Evolutionary conservation across 257 asterid genomes (phyloP).

Genomic region (Mitragyna speciosa): DNA sequence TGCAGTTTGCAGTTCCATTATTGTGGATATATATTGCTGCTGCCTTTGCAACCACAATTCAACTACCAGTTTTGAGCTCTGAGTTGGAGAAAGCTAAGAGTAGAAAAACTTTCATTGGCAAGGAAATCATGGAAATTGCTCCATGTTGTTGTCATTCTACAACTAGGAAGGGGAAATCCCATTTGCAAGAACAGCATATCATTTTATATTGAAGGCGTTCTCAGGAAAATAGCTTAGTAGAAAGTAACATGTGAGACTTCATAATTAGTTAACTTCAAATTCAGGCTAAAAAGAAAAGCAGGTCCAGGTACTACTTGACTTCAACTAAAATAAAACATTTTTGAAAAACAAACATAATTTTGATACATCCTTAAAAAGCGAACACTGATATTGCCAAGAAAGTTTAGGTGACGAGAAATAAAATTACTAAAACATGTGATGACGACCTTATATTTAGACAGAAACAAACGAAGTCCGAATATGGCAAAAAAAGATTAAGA

Average conservation of each 20-base stretch:
- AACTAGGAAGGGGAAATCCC: background rate
- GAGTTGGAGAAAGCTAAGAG: background rate
- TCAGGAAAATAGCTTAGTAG: background rate
- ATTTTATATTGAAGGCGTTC: background rate
- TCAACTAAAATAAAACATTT: background rate
- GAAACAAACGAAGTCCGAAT: background rate
- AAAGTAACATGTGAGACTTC: background rate
- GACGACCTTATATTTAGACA: background rate
- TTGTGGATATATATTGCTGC: background rate
- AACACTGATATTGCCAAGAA: background rate
- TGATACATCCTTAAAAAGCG: background rate
- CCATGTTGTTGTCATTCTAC: background rate
- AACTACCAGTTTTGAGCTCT: background rate
- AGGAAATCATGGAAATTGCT: background rate
- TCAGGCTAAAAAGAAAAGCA: background rate
- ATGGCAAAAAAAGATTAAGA: background rate
- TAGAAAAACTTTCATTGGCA: background rate
- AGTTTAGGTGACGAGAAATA: background rate
- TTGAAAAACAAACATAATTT: background rate
- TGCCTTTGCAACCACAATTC: background rate
- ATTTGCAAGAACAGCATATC: background rate
- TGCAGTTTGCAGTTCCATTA: background rate
- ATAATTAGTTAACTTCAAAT: background rate
- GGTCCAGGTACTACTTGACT: background rate
- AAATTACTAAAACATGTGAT: background rate